Evolutionary conservation across 2,329 filamentous ascomycete species (phyloP).

Genomic region (Pyricularia sp.): DNA sequence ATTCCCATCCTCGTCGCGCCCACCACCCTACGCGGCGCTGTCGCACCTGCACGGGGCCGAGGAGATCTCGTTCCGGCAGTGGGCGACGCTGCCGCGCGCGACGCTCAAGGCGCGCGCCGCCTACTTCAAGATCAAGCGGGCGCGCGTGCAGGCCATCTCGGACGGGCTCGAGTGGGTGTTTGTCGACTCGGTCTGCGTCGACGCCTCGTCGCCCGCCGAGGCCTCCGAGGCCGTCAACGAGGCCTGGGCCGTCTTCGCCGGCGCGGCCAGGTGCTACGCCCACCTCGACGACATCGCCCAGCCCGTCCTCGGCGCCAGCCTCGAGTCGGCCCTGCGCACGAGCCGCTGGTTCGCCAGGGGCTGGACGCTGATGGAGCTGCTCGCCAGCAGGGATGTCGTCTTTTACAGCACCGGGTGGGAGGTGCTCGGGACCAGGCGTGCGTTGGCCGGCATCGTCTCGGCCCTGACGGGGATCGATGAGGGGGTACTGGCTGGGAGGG

Average conservation of each 20-base stretch:
- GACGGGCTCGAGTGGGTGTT: conserved; percentile 5
- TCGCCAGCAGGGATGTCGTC: conserved; percentile 1
- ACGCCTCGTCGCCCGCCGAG: background rate
- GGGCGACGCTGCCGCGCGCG: background rate
- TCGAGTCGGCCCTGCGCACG: background rate
- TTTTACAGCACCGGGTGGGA: conserved; percentile 5
- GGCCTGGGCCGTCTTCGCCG: conserved; percentile 7
- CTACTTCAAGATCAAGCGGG: conserved; percentile 4
- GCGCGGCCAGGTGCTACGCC: conserved; percentile 6
- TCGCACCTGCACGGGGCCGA: conserved; percentile 8
- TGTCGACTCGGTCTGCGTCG: conserved; percentile 6
- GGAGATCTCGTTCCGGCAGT: conserved; percentile 7
- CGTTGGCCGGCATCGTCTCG: background rate
- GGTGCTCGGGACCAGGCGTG: conserved; percentile 1
- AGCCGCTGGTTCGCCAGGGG: conserved; percentile 8
- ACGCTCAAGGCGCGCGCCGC: background rate
- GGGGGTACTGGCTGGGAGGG: background rate
- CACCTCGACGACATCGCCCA: conserved; percentile 7
- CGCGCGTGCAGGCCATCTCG: background rate
- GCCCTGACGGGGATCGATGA: background rate
- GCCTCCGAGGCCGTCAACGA: conserved; percentile 6
- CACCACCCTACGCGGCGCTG: conserved; percentile 6
- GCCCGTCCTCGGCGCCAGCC: conserved; percentile 3
- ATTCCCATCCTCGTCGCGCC: background rate
- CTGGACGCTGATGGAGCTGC: conserved; percentile 8